Percentiles rank a stretch among this genome's conserved stretches.
phyloP scores from a whole-genome alignment of 805 yeast genomes.

The Ogataea paraovalis region DNA sequence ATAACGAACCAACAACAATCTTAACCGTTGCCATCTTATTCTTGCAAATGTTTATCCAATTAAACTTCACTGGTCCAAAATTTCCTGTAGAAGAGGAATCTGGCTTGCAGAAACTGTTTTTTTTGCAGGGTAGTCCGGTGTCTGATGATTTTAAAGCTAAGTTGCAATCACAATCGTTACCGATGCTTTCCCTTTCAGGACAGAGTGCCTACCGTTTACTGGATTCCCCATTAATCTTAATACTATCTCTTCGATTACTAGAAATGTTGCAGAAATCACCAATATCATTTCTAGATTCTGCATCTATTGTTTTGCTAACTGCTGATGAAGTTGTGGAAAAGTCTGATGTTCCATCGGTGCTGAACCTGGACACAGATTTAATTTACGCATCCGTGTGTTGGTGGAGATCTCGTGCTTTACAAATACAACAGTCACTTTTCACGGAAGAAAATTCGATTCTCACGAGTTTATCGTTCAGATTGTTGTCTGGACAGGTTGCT shows the following conservation, averaged over 20 bases:
- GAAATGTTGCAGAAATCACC: slow-evolving; percentile 34
- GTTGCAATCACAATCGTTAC: slow-evolving; percentile 4
- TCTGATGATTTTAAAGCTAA: background rate
- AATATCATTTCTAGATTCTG: slow-evolving; percentile 26
- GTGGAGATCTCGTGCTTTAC: slow-evolving; percentile 75
- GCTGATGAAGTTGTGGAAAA: slow-evolving; percentile 18
- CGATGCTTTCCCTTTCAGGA: slow-evolving; percentile 38
- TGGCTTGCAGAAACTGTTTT: slow-evolving; percentile 7
- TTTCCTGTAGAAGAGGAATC: slow-evolving; percentile 31
- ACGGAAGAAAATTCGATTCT: slow-evolving; percentile 52
- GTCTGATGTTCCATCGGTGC: slow-evolving; percentile 11
- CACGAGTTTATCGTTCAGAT: slow-evolving; percentile 37
- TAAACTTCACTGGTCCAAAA: slow-evolving; percentile 82
- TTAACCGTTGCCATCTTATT: slow-evolving; percentile 49
- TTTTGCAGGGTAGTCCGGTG: background rate
- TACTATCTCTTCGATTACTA: slow-evolving; percentile 40
- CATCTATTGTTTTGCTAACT: slow-evolving; percentile 2
- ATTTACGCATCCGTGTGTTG: slow-evolving; percentile 51
- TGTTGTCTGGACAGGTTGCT: slow-evolving; percentile 35
- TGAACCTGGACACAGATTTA: slow-evolving; percentile 25
- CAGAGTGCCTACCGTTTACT: slow-evolving; percentile 65
- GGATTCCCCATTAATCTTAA: slow-evolving; percentile 44
- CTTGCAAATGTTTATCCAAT: slow-evolving; percentile 66
- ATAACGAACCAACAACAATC: slow-evolving; percentile 1
- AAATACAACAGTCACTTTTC: slow-evolving; percentile 59